Conservation (phyloP, 2,329 filamentous ascomycete genomes). For the Xylaria sp. region DNA sequence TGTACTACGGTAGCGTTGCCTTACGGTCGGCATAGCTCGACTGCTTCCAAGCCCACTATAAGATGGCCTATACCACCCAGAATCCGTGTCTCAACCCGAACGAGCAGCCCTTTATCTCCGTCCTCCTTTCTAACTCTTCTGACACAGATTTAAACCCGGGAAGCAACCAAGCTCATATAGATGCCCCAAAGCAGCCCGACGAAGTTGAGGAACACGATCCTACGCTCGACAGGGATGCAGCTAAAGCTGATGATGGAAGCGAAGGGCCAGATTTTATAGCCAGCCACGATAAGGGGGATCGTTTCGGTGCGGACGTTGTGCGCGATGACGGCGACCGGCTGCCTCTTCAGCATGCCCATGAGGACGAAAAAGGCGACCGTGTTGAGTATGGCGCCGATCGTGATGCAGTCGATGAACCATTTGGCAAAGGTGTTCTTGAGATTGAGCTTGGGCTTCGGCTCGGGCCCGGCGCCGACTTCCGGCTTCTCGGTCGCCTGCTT, state of each 20-base stretch:
- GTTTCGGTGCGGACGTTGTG: slow-evolving; percentile 51
- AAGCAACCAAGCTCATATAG: slow-evolving; percentile 56
- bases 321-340: slow-evolving; percentile 44
- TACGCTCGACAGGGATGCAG: slow-evolving; percentile 54
- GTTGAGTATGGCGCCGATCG: slow-evolving; percentile 53
- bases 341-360: slow-evolving; percentile 54
- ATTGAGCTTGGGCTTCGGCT: slow-evolving; percentile 45
- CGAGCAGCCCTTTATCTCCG: background rate
- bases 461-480: slow-evolving; percentile 15
- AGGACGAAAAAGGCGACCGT: slow-evolving; percentile 53
- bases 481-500: slow-evolving; percentile 29
- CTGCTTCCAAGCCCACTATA: background rate
- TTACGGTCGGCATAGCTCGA: background rate
- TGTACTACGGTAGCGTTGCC: background rate
- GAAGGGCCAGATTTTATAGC: slow-evolving; percentile 59
- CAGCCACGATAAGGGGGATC: slow-evolving; percentile 54
- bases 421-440: slow-evolving; percentile 51
- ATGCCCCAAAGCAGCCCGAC: slow-evolving; percentile 57
- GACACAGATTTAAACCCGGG: slow-evolving; percentile 42
- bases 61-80: background rate
- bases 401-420: slow-evolving; percentile 59
- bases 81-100: background rate
- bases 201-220: slow-evolving; percentile 57
- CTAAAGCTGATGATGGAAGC: slow-evolving; percentile 58
- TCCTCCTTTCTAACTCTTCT: background rate